phyloP scores from a whole-genome alignment of 441 rosid species.

The Biscutella laevigata region DNA sequence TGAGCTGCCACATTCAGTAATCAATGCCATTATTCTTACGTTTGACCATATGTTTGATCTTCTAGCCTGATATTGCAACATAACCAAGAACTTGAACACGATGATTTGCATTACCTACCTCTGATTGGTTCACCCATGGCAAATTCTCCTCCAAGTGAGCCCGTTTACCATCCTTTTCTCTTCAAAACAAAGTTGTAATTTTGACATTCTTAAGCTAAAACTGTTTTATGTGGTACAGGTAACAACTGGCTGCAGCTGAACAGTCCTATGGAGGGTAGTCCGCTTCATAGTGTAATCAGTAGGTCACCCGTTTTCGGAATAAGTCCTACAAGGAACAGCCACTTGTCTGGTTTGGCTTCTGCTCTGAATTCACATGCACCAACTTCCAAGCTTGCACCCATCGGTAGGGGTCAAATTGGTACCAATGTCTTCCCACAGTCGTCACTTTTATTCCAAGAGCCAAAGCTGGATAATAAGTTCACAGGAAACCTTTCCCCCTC shows the following conservation, averaged over 20 bases:
- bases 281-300: constrained; percentile 50
- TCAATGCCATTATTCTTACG: neutral
- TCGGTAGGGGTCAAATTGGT: constrained; percentile 51
- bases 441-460: constrained; percentile 70
- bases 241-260: constrained; percentile 76
- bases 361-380: constrained; percentile 58
- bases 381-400: constrained; percentile 64
- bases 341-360: constrained; percentile 77
- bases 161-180: constrained; percentile 9
- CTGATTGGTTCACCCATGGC: constrained; percentile 75
- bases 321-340: constrained; percentile 55
- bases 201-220: constrained; percentile 14
- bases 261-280: constrained; percentile 70
- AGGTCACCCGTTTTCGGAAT: constrained; percentile 63
- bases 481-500: constrained; percentile 49
- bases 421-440: constrained; percentile 47
- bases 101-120: constrained; percentile 62
- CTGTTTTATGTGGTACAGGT: constrained; percentile 38
- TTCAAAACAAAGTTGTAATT: neutral
- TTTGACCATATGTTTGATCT: constrained; percentile 12
- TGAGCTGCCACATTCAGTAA: neutral
- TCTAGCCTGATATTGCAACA: constrained; percentile 81
- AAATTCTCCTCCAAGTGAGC: constrained; percentile 83
- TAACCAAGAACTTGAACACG: constrained; percentile 83
- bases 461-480: constrained; percentile 46